Conservation (phyloP, 352 stramenopile species). For the Globisporangium camurandrum region DNA sequence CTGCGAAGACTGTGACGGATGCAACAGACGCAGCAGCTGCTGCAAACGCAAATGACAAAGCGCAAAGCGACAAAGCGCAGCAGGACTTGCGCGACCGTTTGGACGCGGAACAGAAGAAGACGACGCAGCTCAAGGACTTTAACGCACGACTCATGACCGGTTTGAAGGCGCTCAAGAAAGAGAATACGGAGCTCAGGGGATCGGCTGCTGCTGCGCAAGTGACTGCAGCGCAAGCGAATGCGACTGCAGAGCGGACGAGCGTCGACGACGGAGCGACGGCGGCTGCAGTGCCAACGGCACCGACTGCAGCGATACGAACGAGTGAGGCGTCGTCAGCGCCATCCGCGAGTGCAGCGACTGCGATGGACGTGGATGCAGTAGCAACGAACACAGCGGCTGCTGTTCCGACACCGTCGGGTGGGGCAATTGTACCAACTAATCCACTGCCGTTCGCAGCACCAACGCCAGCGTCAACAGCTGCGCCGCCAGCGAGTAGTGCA, state of each 20-base stretch:
- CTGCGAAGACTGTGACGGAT: conserved; percentile 27
- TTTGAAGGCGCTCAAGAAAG: conserved; percentile 65
- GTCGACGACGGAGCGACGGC: not conserved
- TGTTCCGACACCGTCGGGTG: no score
- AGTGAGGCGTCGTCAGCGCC: no score
- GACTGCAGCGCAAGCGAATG: no score
- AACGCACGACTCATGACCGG: conserved; percentile 61
- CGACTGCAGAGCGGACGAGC: not conserved
- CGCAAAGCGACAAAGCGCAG: conserved; percentile 46
- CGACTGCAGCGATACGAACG: no score
- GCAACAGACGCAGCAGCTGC: conserved; percentile 20
- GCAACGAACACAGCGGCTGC: no score
- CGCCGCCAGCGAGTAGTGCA: conserved; percentile 1
- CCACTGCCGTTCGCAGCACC: no score
- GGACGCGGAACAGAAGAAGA: conserved; percentile 62
- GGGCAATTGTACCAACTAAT: no score
- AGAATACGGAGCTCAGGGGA: conserved; percentile 67
- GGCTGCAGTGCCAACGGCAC: no score
- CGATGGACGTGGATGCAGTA: no score
- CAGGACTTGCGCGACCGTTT: conserved; percentile 46
- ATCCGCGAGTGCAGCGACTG: no score
- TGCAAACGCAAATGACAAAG: conserved; percentile 10
- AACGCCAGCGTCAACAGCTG: no score
- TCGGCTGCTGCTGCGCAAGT: conserved; percentile 15
- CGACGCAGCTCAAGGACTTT: conserved; percentile 62